phyloP scores from a whole-genome alignment of 129 eudicot species.

The sunflower (Helianthus annuus) region HanXRQr2.0-SUNRISE NC_035449.2:3900421-3900920 shows the following conservation, averaged over 20 bases:
- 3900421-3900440: conserved; percentile 13
- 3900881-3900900: no score
- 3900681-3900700: background rate
- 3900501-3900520: conserved; percentile 4
- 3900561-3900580: no score
- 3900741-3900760: conserved; percentile 16
- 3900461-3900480: background rate
- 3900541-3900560: no score
- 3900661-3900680: background rate
- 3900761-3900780: background rate
- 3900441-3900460: conserved; percentile 11
- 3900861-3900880: no score
- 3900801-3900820: no score
- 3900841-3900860: no score
- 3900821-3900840: no score
- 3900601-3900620: background rate
- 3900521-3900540: background rate
- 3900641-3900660: conserved; percentile 4
- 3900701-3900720: conserved; percentile 4
- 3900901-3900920: no score
- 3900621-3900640: conserved; percentile 14
- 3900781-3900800: no score
- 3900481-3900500: background rate
- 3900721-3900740: conserved; percentile 32
- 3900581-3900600: conserved; percentile 10